Base-by-base conservation (phyloP, 106 monocot genomes). In the Agapanthus africanus region DNA sequence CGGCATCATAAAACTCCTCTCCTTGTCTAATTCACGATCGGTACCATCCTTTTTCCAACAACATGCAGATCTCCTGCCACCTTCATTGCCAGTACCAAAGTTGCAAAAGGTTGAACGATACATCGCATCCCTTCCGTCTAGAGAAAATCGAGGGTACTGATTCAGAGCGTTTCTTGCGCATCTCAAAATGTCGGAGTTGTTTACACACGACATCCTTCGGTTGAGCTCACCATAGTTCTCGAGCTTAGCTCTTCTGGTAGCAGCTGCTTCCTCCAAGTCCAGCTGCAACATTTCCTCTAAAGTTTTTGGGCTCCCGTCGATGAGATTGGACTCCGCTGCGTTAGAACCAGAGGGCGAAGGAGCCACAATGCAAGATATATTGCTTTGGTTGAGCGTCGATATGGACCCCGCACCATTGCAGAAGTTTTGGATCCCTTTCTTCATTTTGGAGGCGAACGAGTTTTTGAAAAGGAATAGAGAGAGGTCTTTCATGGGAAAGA, bases 261-360 rank as follows among this genome's bases (percentile, higher is more conserved):
- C 85, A 1, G 85, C 95, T 31, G 71, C 88, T 54, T 91, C 91
- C 76, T 95, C 95, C 46, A 84, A 41, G 61, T 88, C 91, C 30
- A 95, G 81, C 69, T 83, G 84, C 22, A 95, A 79, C 95, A 91
- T 95, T 77, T 95, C 78, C 77, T 95, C 95, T 26, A 95, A 78
- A n/a, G 88, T 93, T 21, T 74, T 63, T n/a, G 78, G 77, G 63
- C 67, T 74, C 18, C 66, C 67, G 4, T 33, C 54, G 7, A 32
- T 13, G 9, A 36, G 40, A 30, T 69, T 49, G 37, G 27, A 36
- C 23, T 70, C 39, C 38, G 70, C 78, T 47, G 56, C 8, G 68
- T 49, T 33, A 26, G 54, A 49, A 50, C 25, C 27, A 3, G 39
- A 59, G n/a, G 37, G 22, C 2, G 76, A 68, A 0, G 73, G 65